Evolutionary conservation across 78 protist species (phyloP).

Genomic region (Dictyostelium brefeldianum): DNA sequence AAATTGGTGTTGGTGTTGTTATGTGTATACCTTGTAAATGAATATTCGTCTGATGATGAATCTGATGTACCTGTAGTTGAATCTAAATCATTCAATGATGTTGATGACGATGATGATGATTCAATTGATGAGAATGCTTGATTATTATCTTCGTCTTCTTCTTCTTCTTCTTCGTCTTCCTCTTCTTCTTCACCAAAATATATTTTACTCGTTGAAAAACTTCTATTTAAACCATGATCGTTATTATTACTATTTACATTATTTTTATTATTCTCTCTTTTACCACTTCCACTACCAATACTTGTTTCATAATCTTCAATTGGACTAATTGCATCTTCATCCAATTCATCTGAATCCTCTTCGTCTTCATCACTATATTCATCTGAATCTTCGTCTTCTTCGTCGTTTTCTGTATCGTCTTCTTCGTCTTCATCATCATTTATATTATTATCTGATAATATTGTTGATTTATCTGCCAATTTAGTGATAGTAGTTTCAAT

Average conservation of each 20-base stretch:
- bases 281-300: neutral
- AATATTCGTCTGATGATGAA: neutral
- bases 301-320: conserved; percentile 16
- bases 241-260: neutral
- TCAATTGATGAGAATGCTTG: conserved; percentile 5
- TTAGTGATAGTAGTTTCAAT: conserved; percentile 30
- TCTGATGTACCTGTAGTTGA: neutral
- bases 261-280: neutral
- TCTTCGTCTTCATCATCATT: conserved; percentile 38
- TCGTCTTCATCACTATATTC: conserved; percentile 40
- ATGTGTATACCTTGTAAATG: conserved; percentile 4
- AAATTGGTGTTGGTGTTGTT: neutral
- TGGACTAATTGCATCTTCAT: conserved; percentile 4
- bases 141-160: neutral
- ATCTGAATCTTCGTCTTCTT: conserved; percentile 20
- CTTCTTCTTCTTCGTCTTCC: conserved; percentile 48
- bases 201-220: conserved; percentile 19
- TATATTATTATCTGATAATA: neutral
- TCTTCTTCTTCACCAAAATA: neutral
- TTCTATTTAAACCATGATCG: neutral
- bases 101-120: conserved; percentile 1
- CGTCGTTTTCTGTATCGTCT: neutral
- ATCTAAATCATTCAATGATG: neutral
- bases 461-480: neutral
- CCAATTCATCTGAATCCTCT: neutral